Base-by-base conservation (phyloP, 148 eudicot species). In the Arbutus unedo region DNA sequence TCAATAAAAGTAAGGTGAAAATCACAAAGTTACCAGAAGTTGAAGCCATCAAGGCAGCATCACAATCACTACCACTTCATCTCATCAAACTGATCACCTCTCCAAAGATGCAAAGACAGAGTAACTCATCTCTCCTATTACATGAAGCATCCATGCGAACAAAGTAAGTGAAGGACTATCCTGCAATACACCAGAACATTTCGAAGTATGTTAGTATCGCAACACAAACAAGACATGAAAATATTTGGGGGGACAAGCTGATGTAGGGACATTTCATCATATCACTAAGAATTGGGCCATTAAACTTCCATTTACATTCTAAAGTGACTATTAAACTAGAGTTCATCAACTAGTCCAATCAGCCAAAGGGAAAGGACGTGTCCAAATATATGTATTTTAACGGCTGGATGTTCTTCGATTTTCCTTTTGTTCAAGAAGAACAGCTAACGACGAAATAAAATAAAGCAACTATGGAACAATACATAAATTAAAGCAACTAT, bases 181-280 rank as follows among this genome's bases (percentile, higher is more conserved):
- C 43, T 41, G 74, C 74, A 70, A 38, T 38, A 70, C 21, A 72
- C 23, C 76, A 43, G 50, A 72, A 72, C 50, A 67, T 67, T 67
- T 13, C 43, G 31, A 25, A 67, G 38, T 11, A 25, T 4, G 31
- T 9, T 67, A 67, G 43, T 44, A 72, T 44, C 53, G 1, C 38
- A 31, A 43, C 18, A 45, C 8, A 43, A 4, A 44, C 14, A 72
- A 72, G 49, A 50, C n/a, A 72, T 45, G 76, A 16, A 13, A 72
- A 43, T 44, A 7, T 72, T 19, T 44, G 21, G 4, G 21, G 4
- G 3, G 51, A 72, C 18, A 72, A 45, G 76, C 53, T 15, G 23
- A 44, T 45, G 51, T 44, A 44, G 44, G 43, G 18, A 68, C 73
- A 38, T 18, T 72, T 44, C 23, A 72, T 45, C 3, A 72, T 50